A percentile compares a stretch with the other conserved stretches of the same genome.
Evolutionary conservation across 164 flowering plant genomes (phyloP).

Genomic region (Hamamelis virginiana): DNA sequence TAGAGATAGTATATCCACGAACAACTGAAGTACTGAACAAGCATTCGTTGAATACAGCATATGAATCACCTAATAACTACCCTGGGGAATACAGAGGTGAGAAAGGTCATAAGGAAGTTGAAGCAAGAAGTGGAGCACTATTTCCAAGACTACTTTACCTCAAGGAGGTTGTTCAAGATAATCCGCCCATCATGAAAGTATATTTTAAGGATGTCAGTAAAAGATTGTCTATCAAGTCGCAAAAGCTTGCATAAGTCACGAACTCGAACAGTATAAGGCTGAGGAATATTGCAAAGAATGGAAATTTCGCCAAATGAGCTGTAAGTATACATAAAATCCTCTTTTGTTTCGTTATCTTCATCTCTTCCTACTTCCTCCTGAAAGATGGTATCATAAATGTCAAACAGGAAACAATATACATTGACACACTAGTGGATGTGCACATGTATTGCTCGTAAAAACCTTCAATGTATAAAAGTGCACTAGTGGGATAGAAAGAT

Average conservation of each 20-base stretch:
- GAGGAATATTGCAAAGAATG: constrained; percentile 87
- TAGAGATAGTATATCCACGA: no score
- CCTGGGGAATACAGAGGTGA: not conserved
- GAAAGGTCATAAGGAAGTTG: no score
- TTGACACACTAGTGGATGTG: no score
- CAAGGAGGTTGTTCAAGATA: constrained; percentile 66
- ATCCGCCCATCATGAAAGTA: constrained; percentile 69
- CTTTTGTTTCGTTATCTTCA: constrained; percentile 61
- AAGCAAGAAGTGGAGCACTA: not conserved
- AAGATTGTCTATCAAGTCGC: constrained; percentile 80
- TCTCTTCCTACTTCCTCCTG: constrained; percentile 70
- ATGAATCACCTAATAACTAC: no score
- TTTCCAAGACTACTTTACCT: constrained; percentile 44
- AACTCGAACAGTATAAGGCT: constrained; percentile 81
- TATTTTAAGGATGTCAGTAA: constrained; percentile 63
- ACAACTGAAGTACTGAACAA: no score
- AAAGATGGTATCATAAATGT: not conserved
- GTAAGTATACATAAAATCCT: constrained; percentile 38
- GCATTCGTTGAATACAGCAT: no score
- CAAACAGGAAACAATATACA: no score
- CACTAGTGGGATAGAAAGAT: no score
- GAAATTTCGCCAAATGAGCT: constrained; percentile 79
- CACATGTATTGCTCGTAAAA: no score
- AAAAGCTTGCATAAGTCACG: constrained; percentile 75
- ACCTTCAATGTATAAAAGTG: no score